Evolutionary conservation across 495 filamentous ascomycete genomes (phyloP).

Genomic region (Trichocladium uniseriatum): DNA sequence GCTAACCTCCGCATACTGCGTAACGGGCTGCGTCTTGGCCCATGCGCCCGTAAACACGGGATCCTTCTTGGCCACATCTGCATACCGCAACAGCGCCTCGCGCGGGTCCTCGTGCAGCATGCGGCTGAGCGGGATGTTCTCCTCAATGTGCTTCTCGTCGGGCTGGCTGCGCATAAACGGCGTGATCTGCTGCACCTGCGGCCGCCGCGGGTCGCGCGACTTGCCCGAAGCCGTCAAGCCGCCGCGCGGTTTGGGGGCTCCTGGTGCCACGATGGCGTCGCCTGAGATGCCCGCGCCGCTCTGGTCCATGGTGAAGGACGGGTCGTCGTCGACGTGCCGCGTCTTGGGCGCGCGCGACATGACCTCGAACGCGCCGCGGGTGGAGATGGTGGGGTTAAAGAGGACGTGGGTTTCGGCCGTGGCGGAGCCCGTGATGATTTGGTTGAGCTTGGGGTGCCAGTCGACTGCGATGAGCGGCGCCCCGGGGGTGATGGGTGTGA

Average conservation of each 20-base stretch:
- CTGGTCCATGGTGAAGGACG: constrained; percentile 72
- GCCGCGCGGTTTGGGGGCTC: constrained; percentile 34
- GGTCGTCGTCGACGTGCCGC: constrained; percentile 89
- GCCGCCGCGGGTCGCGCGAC: constrained; percentile 67
- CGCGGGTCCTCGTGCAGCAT: constrained; percentile 97
- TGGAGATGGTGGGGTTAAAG: constrained; percentile 76
- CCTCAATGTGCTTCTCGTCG: constrained; percentile 78
- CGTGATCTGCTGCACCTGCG: constrained; percentile 73
- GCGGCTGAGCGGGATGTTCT: constrained; percentile 79
- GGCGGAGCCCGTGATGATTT: constrained; percentile 88
- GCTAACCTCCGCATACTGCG: constrained; percentile 86
- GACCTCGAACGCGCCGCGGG: constrained; percentile 71
- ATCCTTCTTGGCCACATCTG: constrained; percentile 85
- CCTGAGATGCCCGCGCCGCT: constrained; percentile 60
- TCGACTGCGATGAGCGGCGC: constrained; percentile 72
- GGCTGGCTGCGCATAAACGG: constrained; percentile 88
- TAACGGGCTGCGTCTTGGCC: constrained; percentile 84
- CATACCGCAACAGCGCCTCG: constrained; percentile 90
- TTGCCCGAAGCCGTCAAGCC: constrained; percentile 74
- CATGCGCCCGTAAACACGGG: constrained; percentile 91
- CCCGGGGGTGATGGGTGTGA: constrained; percentile 75
- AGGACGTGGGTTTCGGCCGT: constrained; percentile 83
- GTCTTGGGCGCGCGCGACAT: constrained; percentile 92
- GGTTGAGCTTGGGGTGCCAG: constrained; percentile 93
- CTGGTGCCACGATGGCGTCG: constrained; percentile 68